Evolutionary conservation across 116 monocot species (phyloP), one percentile per base, ranked within the genome.

Genomic region (Phalaenopsis hybrid): DNA sequence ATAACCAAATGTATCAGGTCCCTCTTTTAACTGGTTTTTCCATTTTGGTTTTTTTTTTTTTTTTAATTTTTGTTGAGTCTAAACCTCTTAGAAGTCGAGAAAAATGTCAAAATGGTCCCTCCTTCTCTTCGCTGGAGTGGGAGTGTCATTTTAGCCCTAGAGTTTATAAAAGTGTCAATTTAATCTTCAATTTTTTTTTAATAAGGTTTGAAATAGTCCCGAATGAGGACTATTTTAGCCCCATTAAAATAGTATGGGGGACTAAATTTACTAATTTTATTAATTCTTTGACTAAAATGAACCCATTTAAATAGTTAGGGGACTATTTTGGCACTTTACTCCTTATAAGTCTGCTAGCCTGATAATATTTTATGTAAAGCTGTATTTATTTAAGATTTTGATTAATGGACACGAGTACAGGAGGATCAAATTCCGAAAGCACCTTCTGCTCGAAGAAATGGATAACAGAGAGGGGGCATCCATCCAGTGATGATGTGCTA

Each of bases 1-100:
- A 79, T 57, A 85, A 81, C 28, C 83, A 88, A 73, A 79, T 86
- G 63, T 79, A 81, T 37, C 86, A 85, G 88, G 88, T 75, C 25
- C 17, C 44, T 57, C 75, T 25, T 52, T 82, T n/a, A 9, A 43
- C 21, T 74, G 31, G 31, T 31, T 31, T 31, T 31, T 31, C 31
- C 31, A 31, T 31, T 31, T 31, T 31, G 31, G 31, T 28, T 28
- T 0, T 28, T 28, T 28, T 28, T 0, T 79, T 13, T 31, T 61
- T 75, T 37, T 37, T 37, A n/a, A n/a, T 2, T 37, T 37, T 2
- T 37, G 0, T 2, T 2, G n/a, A 4, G 10, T 17, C 37, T 43
- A 75, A 75, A 75, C 45, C 37, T 48, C 0, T 48, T 48, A 48
- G 48, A 48, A 48, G 48, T 48, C 37, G 3, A 37, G 37, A 37